Evolutionary conservation across 2,329 filamentous ascomycete genomes (phyloP).

Genomic region (Alternaria burnsii): DNA sequence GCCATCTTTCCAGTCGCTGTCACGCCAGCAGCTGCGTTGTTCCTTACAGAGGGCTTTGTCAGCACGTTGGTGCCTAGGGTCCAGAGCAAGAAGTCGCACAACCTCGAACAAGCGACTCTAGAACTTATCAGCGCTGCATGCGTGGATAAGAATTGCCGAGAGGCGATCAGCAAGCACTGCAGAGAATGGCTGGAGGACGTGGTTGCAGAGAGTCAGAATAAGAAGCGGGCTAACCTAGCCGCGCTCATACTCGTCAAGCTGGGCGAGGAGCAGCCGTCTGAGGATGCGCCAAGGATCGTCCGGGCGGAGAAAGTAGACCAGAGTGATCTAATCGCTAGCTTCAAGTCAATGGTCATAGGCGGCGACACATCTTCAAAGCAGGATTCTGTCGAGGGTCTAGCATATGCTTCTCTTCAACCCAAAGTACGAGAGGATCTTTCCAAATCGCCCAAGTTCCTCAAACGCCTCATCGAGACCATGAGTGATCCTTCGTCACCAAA

Average conservation of each 20-base stretch:
- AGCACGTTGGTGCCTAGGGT: slow-evolving; percentile 78
- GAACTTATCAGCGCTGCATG: slow-evolving; percentile 93
- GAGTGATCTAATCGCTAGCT: slow-evolving; percentile 63
- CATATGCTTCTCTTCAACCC: slow-evolving; percentile 87
- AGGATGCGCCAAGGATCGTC: slow-evolving; percentile 42
- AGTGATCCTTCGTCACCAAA: slow-evolving; percentile 48
- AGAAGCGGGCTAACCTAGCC: slow-evolving; percentile 61
- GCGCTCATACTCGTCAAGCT: slow-evolving; percentile 66
- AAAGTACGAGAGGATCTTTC: slow-evolving; percentile 84
- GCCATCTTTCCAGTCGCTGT: slow-evolving; percentile 87
- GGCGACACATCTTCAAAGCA: slow-evolving; percentile 67
- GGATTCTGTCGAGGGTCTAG: slow-evolving; percentile 86
- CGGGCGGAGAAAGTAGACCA: slow-evolving; percentile 46
- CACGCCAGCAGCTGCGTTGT: slow-evolving; percentile 76
- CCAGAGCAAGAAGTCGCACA: slow-evolving; percentile 80
- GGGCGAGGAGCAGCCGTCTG: slow-evolving; percentile 51
- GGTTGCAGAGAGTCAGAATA: slow-evolving; percentile 74
- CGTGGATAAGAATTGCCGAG: slow-evolving; percentile 81
- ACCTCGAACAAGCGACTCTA: slow-evolving; percentile 85
- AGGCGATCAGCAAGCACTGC: slow-evolving; percentile 85
- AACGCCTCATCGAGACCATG: slow-evolving; percentile 72
- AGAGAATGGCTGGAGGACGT: slow-evolving; percentile 86
- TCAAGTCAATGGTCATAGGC: slow-evolving; percentile 70
- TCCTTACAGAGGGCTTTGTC: slow-evolving; percentile 89
- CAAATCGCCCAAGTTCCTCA: slow-evolving; percentile 72